A percentile compares a stretch with the other conserved stretches of the same genome.
phyloP scores from a whole-genome alignment of 164 flowering plant genomes.

The Berberis vulgaris region DNA sequence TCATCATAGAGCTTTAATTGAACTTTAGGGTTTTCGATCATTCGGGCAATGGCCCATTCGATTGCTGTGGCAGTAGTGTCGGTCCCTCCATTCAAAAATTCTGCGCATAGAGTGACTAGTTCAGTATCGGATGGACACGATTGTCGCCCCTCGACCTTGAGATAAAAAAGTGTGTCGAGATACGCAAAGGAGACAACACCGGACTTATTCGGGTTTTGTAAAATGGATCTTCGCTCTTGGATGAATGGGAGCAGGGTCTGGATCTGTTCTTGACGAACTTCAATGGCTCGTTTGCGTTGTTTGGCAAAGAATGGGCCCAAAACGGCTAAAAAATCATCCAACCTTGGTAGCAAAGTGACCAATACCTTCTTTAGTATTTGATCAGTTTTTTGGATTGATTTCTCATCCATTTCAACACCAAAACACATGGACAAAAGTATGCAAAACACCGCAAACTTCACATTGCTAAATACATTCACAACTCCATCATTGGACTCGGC shows the following conservation, averaged over 20 bases:
- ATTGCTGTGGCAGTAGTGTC: slow-evolving; percentile 89
- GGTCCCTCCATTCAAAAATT: slow-evolving; percentile 90
- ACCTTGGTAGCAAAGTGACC: slow-evolving; percentile 48
- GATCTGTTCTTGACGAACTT: slow-evolving; percentile 60
- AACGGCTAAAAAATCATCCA: slow-evolving; percentile 77
- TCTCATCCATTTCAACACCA: slow-evolving; percentile 72
- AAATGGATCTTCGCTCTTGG: slow-evolving; percentile 32
- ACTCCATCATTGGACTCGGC: slow-evolving; percentile 38
- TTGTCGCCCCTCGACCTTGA: slow-evolving; percentile 62
- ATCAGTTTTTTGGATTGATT: slow-evolving; percentile 44
- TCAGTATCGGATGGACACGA: slow-evolving; percentile 43
- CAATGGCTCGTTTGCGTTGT: slow-evolving; percentile 39
- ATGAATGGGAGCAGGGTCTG: slow-evolving; percentile 47
- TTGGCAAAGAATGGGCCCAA: slow-evolving; percentile 63
- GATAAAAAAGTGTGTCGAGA: slow-evolving; percentile 75
- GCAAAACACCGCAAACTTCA: slow-evolving; percentile 72
- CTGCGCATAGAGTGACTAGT: slow-evolving; percentile 84
- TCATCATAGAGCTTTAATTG: slow-evolving; percentile 53
- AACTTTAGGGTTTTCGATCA: slow-evolving; percentile 56
- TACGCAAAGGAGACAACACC: slow-evolving; percentile 56
- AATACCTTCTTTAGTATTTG: slow-evolving; percentile 56
- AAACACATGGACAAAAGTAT: slow-evolving; percentile 81
- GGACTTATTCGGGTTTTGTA: slow-evolving; percentile 24
- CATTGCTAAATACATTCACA: slow-evolving; percentile 63
- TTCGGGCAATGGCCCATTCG: slow-evolving; percentile 81